Evolutionary conservation across 345 rosid species (phyloP).

Genomic region (Populus tremula): DNA sequence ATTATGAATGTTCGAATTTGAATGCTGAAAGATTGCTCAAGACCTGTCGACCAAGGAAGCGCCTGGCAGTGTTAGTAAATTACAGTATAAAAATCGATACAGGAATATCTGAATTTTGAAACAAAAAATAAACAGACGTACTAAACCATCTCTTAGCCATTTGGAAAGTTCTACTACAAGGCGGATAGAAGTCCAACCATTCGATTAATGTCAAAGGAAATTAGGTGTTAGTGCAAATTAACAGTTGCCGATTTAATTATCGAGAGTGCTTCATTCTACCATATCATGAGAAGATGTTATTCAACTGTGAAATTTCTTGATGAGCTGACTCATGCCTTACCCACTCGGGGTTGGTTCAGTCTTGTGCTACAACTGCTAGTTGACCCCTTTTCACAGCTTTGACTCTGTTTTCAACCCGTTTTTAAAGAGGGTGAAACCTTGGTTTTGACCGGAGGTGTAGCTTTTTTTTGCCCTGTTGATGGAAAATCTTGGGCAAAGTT

Average conservation of each 20-base stretch:
- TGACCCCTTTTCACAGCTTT: neutral
- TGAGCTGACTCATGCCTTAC: conserved; percentile 27
- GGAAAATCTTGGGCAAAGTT: neutral
- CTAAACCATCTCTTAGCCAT: neutral
- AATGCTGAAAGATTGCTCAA: neutral
- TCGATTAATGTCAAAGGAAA: conserved; percentile 30
- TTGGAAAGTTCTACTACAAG: conserved; percentile 5
- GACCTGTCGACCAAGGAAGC: neutral
- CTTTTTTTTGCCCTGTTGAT: neutral
- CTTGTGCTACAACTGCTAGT: neutral
- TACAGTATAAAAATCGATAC: too few relatives aligned
- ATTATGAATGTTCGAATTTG: neutral
- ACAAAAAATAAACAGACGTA: neutral
- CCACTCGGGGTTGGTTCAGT: conserved; percentile 21
- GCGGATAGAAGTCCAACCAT: neutral
- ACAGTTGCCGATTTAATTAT: neutral
- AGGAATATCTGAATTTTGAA: neutral
- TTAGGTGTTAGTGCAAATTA: conserved; percentile 37
- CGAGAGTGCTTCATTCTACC: conserved; percentile 19
- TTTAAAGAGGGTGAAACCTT: conserved; percentile 10
- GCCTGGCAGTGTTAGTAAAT: too few relatives aligned
- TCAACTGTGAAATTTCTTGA: conserved; percentile 14
- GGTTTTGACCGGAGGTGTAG: conserved; percentile 8
- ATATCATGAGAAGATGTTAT: conserved; percentile 1
- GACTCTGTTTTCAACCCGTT: neutral